Conservation (phyloP, 148 eudicot genomes). For the Agrostemma githago region DNA sequence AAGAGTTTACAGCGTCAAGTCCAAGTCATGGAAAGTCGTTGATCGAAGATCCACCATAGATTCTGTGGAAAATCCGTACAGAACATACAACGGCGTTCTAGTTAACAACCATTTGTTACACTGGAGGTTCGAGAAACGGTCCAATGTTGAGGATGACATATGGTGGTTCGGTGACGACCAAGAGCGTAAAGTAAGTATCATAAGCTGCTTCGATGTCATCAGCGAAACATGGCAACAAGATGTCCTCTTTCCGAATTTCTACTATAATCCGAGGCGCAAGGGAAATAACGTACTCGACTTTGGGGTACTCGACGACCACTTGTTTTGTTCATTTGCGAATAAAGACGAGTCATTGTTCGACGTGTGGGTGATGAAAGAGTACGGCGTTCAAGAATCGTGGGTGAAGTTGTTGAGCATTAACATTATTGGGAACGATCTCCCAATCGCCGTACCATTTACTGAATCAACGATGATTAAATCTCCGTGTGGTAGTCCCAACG, state of each 20-base stretch:
- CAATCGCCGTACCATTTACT: background rate
- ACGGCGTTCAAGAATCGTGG: background rate
- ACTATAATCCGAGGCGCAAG: background rate
- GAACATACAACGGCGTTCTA: background rate
- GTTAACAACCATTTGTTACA: background rate
- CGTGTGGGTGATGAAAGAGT: slow-evolving; percentile 1
- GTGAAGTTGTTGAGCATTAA: background rate
- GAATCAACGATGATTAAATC: background rate
- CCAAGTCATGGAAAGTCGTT: background rate
- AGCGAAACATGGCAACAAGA: background rate
- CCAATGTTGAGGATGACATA: background rate
- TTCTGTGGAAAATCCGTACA: background rate
- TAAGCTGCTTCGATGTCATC: background rate
- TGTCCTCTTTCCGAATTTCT: background rate
- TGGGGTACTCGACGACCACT: background rate
- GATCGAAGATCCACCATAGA: background rate
- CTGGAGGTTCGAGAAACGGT: background rate
- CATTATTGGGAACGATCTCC: background rate
- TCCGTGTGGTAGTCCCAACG: no score
- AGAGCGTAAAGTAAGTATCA: background rate
- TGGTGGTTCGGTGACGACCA: no score
- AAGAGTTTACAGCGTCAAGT: background rate
- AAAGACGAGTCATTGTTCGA: background rate
- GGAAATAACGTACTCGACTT: background rate
- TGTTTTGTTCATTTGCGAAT: background rate